These are phyloP conservation scores for Dacryopinax spathularia DNA, from an alignment of 768 basidiomycete species.

Conservation along the genomic window DNA sequence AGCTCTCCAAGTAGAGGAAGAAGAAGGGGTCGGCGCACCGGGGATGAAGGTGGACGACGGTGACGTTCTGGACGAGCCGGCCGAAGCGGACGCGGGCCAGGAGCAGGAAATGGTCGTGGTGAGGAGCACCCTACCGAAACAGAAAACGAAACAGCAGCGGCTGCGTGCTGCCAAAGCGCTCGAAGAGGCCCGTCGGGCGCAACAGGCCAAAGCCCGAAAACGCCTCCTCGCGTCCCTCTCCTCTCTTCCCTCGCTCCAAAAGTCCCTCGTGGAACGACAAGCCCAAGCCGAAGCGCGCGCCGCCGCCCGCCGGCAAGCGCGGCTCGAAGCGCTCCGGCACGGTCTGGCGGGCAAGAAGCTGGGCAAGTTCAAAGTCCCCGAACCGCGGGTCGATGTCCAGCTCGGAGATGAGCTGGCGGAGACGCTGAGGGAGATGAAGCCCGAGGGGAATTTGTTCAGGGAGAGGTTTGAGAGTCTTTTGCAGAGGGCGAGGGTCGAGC, in stretches of 20 bases:
- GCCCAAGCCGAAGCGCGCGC: slow-evolving; percentile 19
- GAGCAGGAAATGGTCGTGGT: slow-evolving; percentile 10
- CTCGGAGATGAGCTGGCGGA: slow-evolving; percentile 82
- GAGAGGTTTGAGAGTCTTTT: slow-evolving; percentile 81
- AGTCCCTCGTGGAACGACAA: slow-evolving; percentile 28
- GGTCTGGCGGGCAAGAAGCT: slow-evolving; percentile 62
- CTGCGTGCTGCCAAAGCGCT: slow-evolving; percentile 48
- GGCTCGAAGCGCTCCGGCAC: slow-evolving; percentile 38
- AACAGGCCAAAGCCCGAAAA: slow-evolving; percentile 45
- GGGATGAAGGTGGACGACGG: slow-evolving; percentile 51
- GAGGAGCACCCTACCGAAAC: slow-evolving; percentile 16
- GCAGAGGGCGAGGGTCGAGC: slow-evolving; percentile 75
- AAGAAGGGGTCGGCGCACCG: slow-evolving; percentile 28
- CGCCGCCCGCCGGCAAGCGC: slow-evolving; percentile 25
- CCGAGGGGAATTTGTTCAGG: slow-evolving; percentile 84
- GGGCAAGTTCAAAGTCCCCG: slow-evolving; percentile 66
- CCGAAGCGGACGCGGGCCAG: slow-evolving; percentile 32
- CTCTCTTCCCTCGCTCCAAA: slow-evolving; percentile 40
- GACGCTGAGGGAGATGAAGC: slow-evolving; percentile 72
- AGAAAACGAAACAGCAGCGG: slow-evolving; percentile 53
- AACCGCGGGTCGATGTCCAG: slow-evolving; percentile 63
- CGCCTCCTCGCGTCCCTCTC: slow-evolving; percentile 46
- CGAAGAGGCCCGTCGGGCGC: slow-evolving; percentile 46
- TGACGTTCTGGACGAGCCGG: slow-evolving; percentile 19
- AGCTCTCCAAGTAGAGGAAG: slow-evolving; percentile 22